Conservation (phyloP, 202 grass and related monocot species). For the Bolboschoenoplectus hybrid region DNA sequence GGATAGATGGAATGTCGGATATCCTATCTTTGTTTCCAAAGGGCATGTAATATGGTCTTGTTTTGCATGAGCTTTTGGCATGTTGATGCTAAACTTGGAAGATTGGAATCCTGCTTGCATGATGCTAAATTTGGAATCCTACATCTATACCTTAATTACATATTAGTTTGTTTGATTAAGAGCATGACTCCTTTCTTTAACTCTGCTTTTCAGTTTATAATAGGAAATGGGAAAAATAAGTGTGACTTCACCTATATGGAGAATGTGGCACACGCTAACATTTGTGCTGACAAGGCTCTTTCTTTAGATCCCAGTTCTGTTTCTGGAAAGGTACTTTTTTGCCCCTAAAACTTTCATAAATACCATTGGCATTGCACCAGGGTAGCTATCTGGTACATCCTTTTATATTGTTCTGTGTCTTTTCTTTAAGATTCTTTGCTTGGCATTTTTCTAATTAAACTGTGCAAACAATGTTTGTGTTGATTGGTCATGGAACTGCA, state of each 20-base stretch:
- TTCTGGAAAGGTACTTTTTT: slow-evolving; percentile 78
- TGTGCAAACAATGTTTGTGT: not conserved
- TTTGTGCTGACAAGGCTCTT: slow-evolving; percentile 80
- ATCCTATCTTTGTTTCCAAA: not conserved
- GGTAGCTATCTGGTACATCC: slow-evolving; percentile 25
- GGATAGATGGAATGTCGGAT: not conserved
- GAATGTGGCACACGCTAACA: slow-evolving; percentile 87
- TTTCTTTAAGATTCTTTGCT: not conserved
- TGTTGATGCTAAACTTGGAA: not conserved
- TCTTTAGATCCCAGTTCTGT: slow-evolving; percentile 55
- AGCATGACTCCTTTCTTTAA: slow-evolving; percentile 20
- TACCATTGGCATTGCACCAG: not conserved
- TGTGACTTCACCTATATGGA: slow-evolving; percentile 89
- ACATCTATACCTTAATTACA: not conserved
- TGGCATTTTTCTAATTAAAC: not conserved
- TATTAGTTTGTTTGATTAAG: not conserved
- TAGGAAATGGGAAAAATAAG: slow-evolving; percentile 78
- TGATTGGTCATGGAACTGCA: not conserved
- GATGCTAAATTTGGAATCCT: slow-evolving; percentile 8
- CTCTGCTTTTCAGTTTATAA: slow-evolving; percentile 71
- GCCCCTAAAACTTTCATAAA: not conserved
- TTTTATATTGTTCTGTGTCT: slow-evolving; percentile 31
- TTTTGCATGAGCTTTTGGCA: not conserved
- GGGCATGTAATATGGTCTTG: slow-evolving; percentile 3
- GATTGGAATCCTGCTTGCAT: not conserved